Conservation (phyloP, 495 filamentous ascomycete species). For the Penicillium crystallinum region DNA sequence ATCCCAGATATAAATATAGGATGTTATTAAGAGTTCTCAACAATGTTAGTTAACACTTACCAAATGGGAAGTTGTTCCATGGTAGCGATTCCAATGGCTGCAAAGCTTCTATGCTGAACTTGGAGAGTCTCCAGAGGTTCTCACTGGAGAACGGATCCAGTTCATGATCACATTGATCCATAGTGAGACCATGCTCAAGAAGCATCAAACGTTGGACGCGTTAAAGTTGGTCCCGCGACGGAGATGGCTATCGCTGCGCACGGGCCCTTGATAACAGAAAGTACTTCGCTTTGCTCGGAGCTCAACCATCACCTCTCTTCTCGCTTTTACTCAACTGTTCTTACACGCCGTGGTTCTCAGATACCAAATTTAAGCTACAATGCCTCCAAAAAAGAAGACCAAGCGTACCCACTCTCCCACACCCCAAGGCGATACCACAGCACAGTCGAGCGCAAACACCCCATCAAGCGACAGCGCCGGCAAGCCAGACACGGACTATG, state of each 20-base stretch:
- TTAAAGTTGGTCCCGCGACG: constrained; percentile 14
- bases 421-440: constrained; percentile 35
- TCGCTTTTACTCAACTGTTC: background rate
- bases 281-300: constrained; percentile 5
- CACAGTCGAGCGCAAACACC: constrained; percentile 32
- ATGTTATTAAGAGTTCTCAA: background rate
- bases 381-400: constrained; percentile 71
- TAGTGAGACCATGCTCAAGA: constrained; percentile 22
- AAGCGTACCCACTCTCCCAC: constrained; percentile 31
- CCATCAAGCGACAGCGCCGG: constrained; percentile 28
- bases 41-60: constrained; percentile 20
- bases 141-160: constrained; percentile 68
- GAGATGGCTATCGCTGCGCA: constrained; percentile 25
- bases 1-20: background rate
- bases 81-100: constrained; percentile 36
- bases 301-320: constrained; percentile 1
- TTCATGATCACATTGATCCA: constrained; percentile 44
- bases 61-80: constrained; percentile 32
- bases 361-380: constrained; percentile 24
- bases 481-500: constrained; percentile 35
- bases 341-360: background rate
- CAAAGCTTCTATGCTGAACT: constrained; percentile 37
- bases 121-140: constrained; percentile 55
- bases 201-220: constrained; percentile 11
- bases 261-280: constrained; percentile 33